Base-by-base conservation (phyloP, 78 protist genomes). In the Corallochytrium limacisporum region DNA sequence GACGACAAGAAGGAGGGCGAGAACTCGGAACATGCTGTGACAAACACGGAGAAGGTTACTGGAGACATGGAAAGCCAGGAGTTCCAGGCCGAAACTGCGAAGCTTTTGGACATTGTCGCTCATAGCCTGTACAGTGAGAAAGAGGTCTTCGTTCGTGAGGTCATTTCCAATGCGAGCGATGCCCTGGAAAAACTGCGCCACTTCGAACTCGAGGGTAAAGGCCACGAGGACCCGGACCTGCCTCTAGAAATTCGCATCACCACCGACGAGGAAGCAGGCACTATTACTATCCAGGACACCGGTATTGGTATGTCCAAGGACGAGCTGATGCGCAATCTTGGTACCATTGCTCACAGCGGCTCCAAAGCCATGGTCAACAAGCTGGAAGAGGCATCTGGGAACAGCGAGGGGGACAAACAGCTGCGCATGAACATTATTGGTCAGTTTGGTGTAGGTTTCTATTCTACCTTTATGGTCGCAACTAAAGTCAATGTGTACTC, bases 401-500 rank as follows among this genome's bases (percentile, higher is more conserved):
- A n/a, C n/a, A n/a, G n/a, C n/a, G n/a, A n/a, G n/a, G n/a, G n/a
- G n/a, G n/a, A n/a, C n/a, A n/a, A n/a, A n/a, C n/a, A n/a, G n/a
- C n/a, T n/a, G n/a, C n/a, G n/a, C n/a, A n/a, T n/a, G n/a, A n/a
- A n/a, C n/a, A n/a, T n/a, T 31, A 95, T 93, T 44, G 99, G 99
- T 42, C 98, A 89, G 76, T 93, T 95, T 55, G 98, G 99, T 42
- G 99, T 95, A 8, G 99, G 99, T 46, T 95, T 95, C 82, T 95
- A 93, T 77, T 71, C 91, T 4, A 82, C 85, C 12, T 93, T 91
- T 79, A 91, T 95, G 93, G 96, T 93, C 35, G 91, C 91, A 22
- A 76, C 82, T 44, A 8, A 16, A 8, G 85, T 89, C 24, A 51
- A 3, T 16, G 93, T 85, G 40, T 48, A 18, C 70, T 20, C 79